Percentiles rank a stretch among this genome's conserved stretches.
phyloP scores from a whole-genome alignment of 495 filamentous ascomycete genomes.

The Aspergillus wentii region DNA sequence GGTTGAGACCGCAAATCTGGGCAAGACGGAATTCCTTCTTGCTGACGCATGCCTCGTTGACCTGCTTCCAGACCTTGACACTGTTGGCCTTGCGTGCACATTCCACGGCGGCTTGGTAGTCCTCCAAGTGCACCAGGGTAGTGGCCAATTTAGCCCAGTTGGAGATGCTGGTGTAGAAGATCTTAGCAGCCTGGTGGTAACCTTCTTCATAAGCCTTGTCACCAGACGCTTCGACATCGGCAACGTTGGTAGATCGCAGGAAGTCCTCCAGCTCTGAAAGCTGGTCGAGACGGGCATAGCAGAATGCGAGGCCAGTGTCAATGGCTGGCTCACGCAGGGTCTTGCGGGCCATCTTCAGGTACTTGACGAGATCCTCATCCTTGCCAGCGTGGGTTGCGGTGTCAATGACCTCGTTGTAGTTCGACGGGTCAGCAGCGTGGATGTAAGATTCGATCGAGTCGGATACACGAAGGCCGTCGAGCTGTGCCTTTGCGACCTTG shows the following conservation, averaged over 20 bases:
- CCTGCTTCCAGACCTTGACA: slow-evolving; percentile 99
- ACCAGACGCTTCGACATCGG: slow-evolving; percentile 90
- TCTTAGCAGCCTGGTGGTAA: slow-evolving; percentile 94
- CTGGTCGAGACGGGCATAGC: slow-evolving; percentile 85
- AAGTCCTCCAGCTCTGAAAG: slow-evolving; percentile 95
- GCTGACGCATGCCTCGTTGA: slow-evolving; percentile 91
- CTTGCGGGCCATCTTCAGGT: slow-evolving; percentile 93
- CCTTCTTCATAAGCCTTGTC: slow-evolving; percentile 97
- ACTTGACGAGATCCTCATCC: slow-evolving; percentile 97
- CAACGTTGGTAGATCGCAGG: slow-evolving; percentile 88
- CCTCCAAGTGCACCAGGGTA: slow-evolving; percentile 89
- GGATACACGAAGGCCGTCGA: slow-evolving; percentile 88
- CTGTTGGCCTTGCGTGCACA: slow-evolving; percentile 99
- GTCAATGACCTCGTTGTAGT: slow-evolving; percentile 94
- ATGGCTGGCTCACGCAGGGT: slow-evolving; percentile 91
- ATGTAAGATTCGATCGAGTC: slow-evolving; percentile 98
- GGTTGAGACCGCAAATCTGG: slow-evolving; percentile 97
- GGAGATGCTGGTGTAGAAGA: slow-evolving; percentile 96
- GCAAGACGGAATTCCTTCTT: slow-evolving; percentile 99
- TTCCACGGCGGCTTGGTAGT: slow-evolving; percentile 97
- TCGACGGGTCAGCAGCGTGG: slow-evolving; percentile 85
- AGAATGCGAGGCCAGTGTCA: slow-evolving; percentile 91
- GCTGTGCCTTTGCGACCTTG: slow-evolving; percentile 95
- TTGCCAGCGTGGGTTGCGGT: slow-evolving; percentile 94
- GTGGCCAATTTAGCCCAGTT: slow-evolving; percentile 99